These are phyloP conservation scores for Periconia sp. DNA, from an alignment of 2,329 filamentous ascomycete genomes.

Conservation along the genomic window DNA sequence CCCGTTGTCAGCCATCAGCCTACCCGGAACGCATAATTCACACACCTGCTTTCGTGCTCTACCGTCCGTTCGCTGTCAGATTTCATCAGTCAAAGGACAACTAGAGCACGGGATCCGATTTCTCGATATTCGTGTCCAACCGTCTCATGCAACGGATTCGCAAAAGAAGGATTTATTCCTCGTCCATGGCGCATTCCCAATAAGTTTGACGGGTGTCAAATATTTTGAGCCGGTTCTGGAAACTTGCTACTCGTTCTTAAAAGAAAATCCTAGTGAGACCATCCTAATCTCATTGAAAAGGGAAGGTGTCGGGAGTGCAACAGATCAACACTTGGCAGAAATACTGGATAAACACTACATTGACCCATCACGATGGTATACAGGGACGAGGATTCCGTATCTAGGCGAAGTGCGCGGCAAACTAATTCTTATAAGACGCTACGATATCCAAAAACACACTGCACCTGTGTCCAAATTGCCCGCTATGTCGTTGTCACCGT, in stretches of 20 bases:
- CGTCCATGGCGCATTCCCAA: constrained; percentile 87
- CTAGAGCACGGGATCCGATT: constrained; percentile 90
- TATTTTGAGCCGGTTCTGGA: constrained; percentile 74
- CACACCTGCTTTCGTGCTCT: constrained; percentile 82
- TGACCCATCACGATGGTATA: constrained; percentile 70
- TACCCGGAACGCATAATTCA: constrained; percentile 95
- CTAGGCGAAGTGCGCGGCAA: constrained; percentile 80
- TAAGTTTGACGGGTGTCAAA: constrained; percentile 79
- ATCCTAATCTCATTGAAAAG: constrained; percentile 87
- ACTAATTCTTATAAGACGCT: constrained; percentile 82
- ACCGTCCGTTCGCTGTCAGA: constrained; percentile 91
- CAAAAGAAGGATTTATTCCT: constrained; percentile 70
- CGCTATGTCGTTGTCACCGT: neutral
- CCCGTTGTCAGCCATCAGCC: constrained; percentile 77
- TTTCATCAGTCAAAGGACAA: constrained; percentile 74
- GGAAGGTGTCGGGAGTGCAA: constrained; percentile 80
- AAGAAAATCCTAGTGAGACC: constrained; percentile 75
- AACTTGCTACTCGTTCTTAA: constrained; percentile 73
- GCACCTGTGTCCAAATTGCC: constrained; percentile 22
- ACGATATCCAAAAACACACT: constrained; percentile 58
- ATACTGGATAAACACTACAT: constrained; percentile 73
- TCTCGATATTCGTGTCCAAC: constrained; percentile 85
- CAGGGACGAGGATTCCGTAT: constrained; percentile 69
- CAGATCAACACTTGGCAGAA: constrained; percentile 74
- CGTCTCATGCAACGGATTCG: constrained; percentile 57